Percentiles rank a stretch among this genome's conserved stretches.
These are phyloP conservation scores for Agrocybe pediades DNA, from an alignment of 768 basidiomycete species.

Conservation along the genomic window DNA sequence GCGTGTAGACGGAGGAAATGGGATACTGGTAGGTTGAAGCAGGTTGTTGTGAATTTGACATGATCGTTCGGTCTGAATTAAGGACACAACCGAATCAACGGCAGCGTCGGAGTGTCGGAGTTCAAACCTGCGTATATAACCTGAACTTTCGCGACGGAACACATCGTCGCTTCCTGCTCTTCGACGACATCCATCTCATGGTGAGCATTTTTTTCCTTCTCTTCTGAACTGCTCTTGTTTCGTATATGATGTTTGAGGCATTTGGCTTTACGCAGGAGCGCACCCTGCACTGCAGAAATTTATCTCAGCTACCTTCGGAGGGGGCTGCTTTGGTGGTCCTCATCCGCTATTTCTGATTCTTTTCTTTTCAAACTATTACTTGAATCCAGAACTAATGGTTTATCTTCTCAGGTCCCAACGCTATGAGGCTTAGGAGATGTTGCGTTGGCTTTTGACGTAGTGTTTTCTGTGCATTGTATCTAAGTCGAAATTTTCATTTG, in stretches of 20 bases:
- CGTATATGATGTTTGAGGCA: conserved; percentile 85
- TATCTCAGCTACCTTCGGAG: conserved; percentile 92
- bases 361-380: conserved; percentile 4
- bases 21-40: conserved; percentile 29
- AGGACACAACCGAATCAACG: conserved; percentile 6
- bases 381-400: background rate
- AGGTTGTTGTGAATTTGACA: conserved; percentile 36
- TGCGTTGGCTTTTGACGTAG: no score
- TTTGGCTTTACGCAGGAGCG: conserved; percentile 84
- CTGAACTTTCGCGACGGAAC: conserved; percentile 3
- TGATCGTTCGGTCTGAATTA: conserved; percentile 22
- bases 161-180: background rate
- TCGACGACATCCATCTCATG: conserved; percentile 9
- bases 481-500: no score
- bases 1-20: conserved; percentile 27
- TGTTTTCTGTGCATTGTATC: background rate
- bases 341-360: conserved; percentile 46
- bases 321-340: conserved; percentile 44
- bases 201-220: conserved; percentile 27
- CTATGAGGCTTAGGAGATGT: background rate
- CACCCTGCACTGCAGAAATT: conserved; percentile 77
- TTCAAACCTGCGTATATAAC: conserved; percentile 23
- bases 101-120: conserved; percentile 31
- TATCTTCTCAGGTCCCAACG: background rate
- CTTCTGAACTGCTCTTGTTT: conserved; percentile 7